These are phyloP conservation scores for Xylaria flabelliformis DNA, from an alignment of 495 filamentous ascomycete species.

Conservation along the genomic window DNA sequence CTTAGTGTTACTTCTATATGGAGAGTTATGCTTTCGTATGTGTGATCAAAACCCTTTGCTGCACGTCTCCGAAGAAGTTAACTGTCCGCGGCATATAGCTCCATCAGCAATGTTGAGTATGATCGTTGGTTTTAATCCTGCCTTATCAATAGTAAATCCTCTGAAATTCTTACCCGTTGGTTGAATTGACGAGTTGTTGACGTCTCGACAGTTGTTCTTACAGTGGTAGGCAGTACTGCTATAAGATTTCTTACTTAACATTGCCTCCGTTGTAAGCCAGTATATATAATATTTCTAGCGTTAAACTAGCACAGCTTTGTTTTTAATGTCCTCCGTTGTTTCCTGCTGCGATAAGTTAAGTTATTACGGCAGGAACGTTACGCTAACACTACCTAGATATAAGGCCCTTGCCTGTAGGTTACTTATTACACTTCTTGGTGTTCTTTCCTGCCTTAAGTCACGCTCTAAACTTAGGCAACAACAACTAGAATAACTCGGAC, in stretches of 20 bases:
- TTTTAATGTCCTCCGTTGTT: conserved; percentile 29
- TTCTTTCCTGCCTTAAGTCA: not conserved
- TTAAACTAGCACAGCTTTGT: conserved; percentile 41
- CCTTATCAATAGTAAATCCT: not conserved
- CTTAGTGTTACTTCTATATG: not conserved
- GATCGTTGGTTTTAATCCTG: not conserved
- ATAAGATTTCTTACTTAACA: conserved; percentile 16
- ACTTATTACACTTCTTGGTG: not conserved
- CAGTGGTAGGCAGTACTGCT: conserved; percentile 29
- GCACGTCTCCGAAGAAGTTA: not conserved
- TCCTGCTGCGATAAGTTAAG: conserved; percentile 26
- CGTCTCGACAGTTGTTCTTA: not conserved
- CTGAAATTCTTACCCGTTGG: not conserved
- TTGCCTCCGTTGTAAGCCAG: conserved; percentile 10
- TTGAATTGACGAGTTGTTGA: not conserved
- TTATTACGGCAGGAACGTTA: conserved; percentile 39
- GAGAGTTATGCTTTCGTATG: not conserved
- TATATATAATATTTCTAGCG: conserved; percentile 34
- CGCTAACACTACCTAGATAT: no score
- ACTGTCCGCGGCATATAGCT: not conserved
- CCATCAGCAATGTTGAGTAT: not conserved
- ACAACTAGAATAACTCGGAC: no score
- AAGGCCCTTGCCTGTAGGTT: not conserved
- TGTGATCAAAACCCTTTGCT: not conserved
- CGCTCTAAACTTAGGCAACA: not conserved